Percentiles rank a stretch among this genome's conserved stretches.
Conservation (phyloP, 805 yeast genomes). For the Cyberlindnera xylosilytica region DNA sequence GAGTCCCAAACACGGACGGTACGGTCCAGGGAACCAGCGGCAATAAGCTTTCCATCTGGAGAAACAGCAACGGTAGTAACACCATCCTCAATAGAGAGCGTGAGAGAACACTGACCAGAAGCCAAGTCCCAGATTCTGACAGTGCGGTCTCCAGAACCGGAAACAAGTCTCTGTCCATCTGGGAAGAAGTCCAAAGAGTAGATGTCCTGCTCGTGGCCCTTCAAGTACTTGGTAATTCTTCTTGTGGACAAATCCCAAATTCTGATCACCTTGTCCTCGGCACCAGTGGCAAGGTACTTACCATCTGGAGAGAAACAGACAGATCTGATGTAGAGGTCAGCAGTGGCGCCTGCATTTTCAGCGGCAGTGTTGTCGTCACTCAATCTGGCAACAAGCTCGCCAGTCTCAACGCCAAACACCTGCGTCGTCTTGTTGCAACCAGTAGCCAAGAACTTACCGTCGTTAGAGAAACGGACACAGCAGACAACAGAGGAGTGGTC, state of each 20-base stretch:
- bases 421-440: constrained; percentile 97
- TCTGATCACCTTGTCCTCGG: constrained; percentile 85
- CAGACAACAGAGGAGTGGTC: constrained; percentile 95
- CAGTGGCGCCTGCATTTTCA: constrained; percentile 40
- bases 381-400: constrained; percentile 81
- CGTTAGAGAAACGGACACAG: constrained; percentile 89
- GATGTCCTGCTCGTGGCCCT: constrained; percentile 97
- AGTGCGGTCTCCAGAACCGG: constrained; percentile 95
- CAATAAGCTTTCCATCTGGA: constrained; percentile 90
- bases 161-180: constrained; percentile 86
- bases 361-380: constrained; percentile 68
- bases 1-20: constrained; percentile 98
- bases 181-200: constrained; percentile 94
- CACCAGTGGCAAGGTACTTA: constrained; percentile 90
- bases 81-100: constrained; percentile 92
- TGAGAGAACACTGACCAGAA: constrained; percentile 83
- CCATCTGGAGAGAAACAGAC: constrained; percentile 97
- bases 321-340: constrained; percentile 89
- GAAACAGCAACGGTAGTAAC: constrained; percentile 97
- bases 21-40: constrained; percentile 94
- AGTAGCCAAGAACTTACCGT: constrained; percentile 90
- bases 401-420: constrained; percentile 88
- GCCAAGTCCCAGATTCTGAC: constrained; percentile 95
- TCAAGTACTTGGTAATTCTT: constrained; percentile 78
- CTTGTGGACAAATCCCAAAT: constrained; percentile 92